Conservation (phyloP, 176 grass and related monocot genomes). For the Dactylis glomerata region DNA sequence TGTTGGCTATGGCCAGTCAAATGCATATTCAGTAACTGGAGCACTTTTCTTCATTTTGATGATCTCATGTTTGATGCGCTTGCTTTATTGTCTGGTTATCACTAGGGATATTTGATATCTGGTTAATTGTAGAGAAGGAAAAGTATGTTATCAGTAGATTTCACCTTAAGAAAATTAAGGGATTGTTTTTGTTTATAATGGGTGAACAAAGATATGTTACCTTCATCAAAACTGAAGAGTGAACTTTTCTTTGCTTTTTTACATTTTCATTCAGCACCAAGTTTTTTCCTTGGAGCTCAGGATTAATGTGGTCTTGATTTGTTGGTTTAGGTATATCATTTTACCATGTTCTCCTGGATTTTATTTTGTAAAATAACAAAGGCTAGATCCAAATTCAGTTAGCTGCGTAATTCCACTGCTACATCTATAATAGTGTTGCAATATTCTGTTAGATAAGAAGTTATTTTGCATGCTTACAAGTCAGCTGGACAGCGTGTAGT, state of each 20-base stretch:
- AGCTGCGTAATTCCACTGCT: background rate
- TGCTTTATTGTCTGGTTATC: slow-evolving; percentile 7
- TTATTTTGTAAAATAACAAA: slow-evolving; percentile 5
- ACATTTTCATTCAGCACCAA: background rate
- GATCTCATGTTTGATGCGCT: background rate
- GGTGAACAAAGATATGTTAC: background rate
- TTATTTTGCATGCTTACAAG: background rate
- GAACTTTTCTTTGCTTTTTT: background rate
- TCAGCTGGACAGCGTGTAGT: background rate
- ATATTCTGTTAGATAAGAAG: background rate
- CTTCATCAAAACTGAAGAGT: background rate
- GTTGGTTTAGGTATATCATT: slow-evolving; percentile 24
- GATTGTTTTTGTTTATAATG: background rate
- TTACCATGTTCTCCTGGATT: background rate
- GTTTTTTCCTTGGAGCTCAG: background rate
- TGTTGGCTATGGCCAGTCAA: background rate
- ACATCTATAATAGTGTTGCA: background rate
- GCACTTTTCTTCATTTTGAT: slow-evolving; percentile 5
- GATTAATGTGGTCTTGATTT: background rate
- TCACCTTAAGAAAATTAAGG: background rate
- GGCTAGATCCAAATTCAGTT: background rate
- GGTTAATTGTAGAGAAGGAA: background rate
- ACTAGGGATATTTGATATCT: background rate
- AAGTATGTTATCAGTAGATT: background rate
- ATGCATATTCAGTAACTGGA: background rate